Evolutionary conservation across 2,329 filamentous ascomycete species (phyloP), one percentile per base, ranked within the genome.

Genomic region (Cladophialophora bantiana): DNA sequence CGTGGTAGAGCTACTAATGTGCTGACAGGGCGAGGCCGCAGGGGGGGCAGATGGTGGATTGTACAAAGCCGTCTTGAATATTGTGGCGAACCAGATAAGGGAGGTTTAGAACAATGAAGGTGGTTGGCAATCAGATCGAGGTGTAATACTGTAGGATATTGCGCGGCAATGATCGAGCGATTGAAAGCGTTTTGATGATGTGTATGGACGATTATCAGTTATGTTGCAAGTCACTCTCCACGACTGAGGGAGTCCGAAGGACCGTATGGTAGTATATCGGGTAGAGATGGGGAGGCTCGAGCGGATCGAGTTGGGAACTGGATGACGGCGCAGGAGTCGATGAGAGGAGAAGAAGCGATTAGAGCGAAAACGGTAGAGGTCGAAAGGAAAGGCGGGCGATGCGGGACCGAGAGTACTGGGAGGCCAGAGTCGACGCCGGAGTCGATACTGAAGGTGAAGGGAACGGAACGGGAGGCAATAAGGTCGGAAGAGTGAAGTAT

Each of bases 81-180:
- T 36, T 62, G 34, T 63, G 38, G 59, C 32, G 26, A 36, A 56
- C 38, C 32, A 62, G 60, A 36, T 40, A 57, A 56, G 34, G 40
- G 34, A 38, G 38, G 31, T 57, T 64, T 67, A 35, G 34, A 45
- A 67, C 34, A 65, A 69, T 59, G 68, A 69, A 63, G 31, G 68
- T 63, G 42, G 52, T 56, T 58, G 56, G 54, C 64, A 48, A 54
- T 50, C 45, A 53, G 40, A 35, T 52, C n/a, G 48, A 34, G 50
- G 45, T 50, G 18, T 50, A 50, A 50, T 31, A 54, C n/a, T 40
- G 58, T 60, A 40, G 48, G 68, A 68, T 70, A 70, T 70, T 70
- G 68, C 68, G 40, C 68, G 66, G 68, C 68, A 70, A 70, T 70
- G 63, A 68, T 70, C 65, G 68, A 55, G 48, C 63, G 34, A 45